Percentiles rank a stretch among this genome's conserved stretches.
Evolutionary conservation across 768 basidiomycete species (phyloP).

Genomic region (Galerina sulciceps): DNA sequence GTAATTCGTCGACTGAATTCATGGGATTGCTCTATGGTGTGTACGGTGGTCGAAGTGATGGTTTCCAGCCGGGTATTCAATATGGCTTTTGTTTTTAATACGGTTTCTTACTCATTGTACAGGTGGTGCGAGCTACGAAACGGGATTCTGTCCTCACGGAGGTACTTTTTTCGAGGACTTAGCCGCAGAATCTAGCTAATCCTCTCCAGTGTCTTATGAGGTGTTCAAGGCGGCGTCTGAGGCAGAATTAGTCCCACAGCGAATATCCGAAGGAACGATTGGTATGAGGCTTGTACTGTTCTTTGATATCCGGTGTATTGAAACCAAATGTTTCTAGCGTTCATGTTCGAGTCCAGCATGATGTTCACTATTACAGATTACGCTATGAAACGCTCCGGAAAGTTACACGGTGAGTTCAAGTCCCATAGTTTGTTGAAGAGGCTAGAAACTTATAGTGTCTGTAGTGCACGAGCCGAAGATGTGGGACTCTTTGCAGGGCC

Average conservation of each 20-base stretch:
- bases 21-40: conserved; percentile 68
- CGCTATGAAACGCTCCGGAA: conserved; percentile 62
- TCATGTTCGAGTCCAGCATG: conserved; percentile 70
- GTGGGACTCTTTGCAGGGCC: conserved; percentile 64
- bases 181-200: neutral
- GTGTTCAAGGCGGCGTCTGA: conserved; percentile 63
- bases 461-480: conserved; percentile 66
- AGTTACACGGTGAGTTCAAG: conserved; percentile 52
- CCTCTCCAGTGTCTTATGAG: conserved; percentile 54
- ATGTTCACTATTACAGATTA: conserved; percentile 68
- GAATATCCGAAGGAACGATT: conserved; percentile 56
- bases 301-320: neutral
- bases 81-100: neutral
- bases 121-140: conserved; percentile 63
- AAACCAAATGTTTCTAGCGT: conserved; percentile 35
- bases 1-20: conserved; percentile 65
- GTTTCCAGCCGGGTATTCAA: conserved; percentile 55
- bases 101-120: neutral
- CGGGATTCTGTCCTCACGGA: conserved; percentile 68
- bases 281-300: conserved; percentile 34
- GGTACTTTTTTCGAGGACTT: conserved; percentile 35
- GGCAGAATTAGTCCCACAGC: conserved; percentile 51
- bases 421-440: neutral
- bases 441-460: neutral
- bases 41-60: conserved; percentile 67